Percentiles rank a stretch among this genome's conserved stretches.
Evolutionary conservation across 805 yeast genomes (phyloP).

Genomic region (Hermanozyma aechmeae): DNA sequence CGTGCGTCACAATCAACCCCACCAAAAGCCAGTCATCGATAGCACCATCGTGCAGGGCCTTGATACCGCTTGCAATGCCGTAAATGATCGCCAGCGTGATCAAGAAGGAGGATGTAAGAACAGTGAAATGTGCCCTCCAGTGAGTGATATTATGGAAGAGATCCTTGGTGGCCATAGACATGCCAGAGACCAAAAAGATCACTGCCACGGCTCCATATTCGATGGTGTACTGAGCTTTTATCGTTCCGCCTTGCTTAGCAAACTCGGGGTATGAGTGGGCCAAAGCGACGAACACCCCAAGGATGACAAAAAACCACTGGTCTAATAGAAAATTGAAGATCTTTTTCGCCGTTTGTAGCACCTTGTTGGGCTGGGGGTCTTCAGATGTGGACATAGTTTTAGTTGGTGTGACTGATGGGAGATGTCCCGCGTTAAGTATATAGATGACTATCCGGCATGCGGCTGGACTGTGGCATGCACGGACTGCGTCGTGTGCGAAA

Average conservation of each 20-base stretch:
- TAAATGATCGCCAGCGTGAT: slow-evolving; percentile 63
- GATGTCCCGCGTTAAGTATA: too few relatives aligned
- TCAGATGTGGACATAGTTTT: too few relatives aligned
- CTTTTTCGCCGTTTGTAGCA: slow-evolving; percentile 3
- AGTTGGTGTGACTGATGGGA: too few relatives aligned
- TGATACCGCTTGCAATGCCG: slow-evolving; percentile 64
- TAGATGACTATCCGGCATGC: too few relatives aligned
- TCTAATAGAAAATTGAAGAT: slow-evolving; percentile 18
- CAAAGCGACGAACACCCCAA: slow-evolving; percentile 66
- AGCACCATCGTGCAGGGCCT: slow-evolving; percentile 41
- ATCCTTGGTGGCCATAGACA: slow-evolving; percentile 61
- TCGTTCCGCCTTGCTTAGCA: slow-evolving; percentile 74
- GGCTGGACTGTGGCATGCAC: too few relatives aligned
- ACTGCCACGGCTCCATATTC: slow-evolving; percentile 83
- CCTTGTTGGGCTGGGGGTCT: too few relatives aligned
- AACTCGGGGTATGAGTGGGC: slow-evolving; percentile 75
- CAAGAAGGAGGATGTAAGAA: slow-evolving; percentile 58
- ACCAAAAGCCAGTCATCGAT: slow-evolving; percentile 72
- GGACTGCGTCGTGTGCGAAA: too few relatives aligned
- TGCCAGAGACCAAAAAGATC: slow-evolving; percentile 74
- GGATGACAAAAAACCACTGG: slow-evolving; percentile 71
- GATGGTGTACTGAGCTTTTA: slow-evolving; percentile 66
- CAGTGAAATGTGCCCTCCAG: slow-evolving; percentile 78
- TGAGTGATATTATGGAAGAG: slow-evolving; percentile 54
- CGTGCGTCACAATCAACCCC: slow-evolving; percentile 74